Conservation (phyloP, 75 land plant species). For the Cunninghamia lanceolata region DNA sequence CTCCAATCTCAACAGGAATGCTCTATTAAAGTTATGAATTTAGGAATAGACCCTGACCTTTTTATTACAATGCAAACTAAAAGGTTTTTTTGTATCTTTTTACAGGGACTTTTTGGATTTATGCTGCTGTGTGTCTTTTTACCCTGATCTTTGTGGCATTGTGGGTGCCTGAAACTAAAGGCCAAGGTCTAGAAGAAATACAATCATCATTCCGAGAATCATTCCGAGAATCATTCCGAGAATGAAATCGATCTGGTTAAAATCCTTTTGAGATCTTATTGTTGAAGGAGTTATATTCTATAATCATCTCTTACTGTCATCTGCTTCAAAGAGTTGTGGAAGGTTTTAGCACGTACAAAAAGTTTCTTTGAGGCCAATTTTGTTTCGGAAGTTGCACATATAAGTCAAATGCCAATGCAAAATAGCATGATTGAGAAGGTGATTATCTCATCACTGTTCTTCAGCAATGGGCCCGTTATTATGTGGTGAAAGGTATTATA, state of each 20-base stretch:
- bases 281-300: background rate
- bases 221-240: no score
- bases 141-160: slow-evolving; percentile 47
- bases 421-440: background rate
- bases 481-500: background rate
- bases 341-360: background rate
- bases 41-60: background rate
- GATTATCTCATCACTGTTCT: background rate
- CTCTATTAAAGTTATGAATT: background rate
- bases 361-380: background rate
- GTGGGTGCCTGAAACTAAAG: slow-evolving; percentile 84
- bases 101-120: slow-evolving; percentile 67
- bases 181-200: slow-evolving; percentile 77
- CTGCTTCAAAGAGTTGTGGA: background rate
- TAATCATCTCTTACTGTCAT: background rate
- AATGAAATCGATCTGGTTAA: background rate
- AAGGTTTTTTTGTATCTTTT: background rate
- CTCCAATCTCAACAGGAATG: background rate
- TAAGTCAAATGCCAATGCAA: background rate
- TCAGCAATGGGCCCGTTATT: background rate
- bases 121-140: slow-evolving; percentile 45
- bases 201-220: slow-evolving; percentile 44
- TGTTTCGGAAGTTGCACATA: background rate
- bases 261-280: background rate
- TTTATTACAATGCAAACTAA: background rate